Percentiles rank a stretch among this genome's conserved stretches.
phyloP scores from a whole-genome alignment of 2,329 filamentous ascomycete genomes.

The Chaetomiaceae sp. region DNA sequence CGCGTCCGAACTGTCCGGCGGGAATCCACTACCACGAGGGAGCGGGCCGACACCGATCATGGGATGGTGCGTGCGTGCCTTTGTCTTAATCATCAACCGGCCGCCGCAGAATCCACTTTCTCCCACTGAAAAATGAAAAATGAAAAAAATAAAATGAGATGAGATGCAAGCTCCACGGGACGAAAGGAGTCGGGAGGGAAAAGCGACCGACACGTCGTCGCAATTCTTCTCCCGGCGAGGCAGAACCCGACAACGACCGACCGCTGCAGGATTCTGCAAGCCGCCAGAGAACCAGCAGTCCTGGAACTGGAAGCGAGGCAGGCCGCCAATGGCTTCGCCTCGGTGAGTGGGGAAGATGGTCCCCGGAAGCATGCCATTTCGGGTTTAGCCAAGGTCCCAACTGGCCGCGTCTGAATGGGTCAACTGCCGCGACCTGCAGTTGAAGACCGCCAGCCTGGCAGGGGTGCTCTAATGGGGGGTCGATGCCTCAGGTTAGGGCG shows the following conservation, averaged over 20 bases:
- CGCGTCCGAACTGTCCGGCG: neutral
- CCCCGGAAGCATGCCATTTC: neutral
- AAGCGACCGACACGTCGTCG: neutral
- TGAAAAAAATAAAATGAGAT: neutral
- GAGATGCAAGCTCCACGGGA: neutral
- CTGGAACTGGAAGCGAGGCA: conserved; percentile 4
- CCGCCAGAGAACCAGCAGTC: too few species aligned
- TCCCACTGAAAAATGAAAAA: too few species aligned
- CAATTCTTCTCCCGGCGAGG: neutral
- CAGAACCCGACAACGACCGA: neutral
- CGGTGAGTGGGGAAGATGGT: conserved; percentile 2
- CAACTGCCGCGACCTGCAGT: neutral
- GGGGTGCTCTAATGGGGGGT: too few species aligned
- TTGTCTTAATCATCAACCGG: neutral
- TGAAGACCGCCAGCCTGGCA: conserved; percentile 8
- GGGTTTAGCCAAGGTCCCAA: neutral
- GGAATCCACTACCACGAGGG: conserved; percentile 6
- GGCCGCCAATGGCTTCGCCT: conserved; percentile 9
- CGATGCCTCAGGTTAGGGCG: too few species aligned
- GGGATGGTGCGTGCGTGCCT: neutral
- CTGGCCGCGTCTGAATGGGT: neutral
- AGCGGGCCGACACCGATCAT: conserved; percentile 4
- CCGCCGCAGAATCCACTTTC: neutral
- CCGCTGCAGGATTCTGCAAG: neutral
- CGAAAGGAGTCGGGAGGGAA: neutral